A percentile compares a stretch with the other conserved stretches of the same genome.
These are phyloP conservation scores for Vitis cinerea DNA, from an alignment of 164 flowering plant species.

Conservation along the genomic window DNA sequence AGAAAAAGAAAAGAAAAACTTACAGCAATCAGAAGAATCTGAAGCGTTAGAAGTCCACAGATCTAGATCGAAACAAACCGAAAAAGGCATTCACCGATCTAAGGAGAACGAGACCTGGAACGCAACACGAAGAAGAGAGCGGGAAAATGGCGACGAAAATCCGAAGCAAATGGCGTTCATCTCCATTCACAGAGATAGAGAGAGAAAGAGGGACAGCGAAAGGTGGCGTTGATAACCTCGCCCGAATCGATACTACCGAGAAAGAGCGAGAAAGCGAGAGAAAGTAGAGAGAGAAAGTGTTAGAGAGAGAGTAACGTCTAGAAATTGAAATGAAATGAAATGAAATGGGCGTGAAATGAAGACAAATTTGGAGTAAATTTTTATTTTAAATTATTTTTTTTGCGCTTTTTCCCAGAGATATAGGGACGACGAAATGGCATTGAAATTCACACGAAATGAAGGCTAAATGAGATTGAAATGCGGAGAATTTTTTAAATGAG, in stretches of 20 bases:
- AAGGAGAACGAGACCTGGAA: neutral
- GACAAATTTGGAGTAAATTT: slow-evolving; percentile 5
- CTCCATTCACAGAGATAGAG: neutral
- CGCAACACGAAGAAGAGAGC: neutral
- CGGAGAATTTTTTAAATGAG: neutral
- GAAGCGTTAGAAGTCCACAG: too few relatives aligned
- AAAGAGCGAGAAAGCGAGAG: neutral
- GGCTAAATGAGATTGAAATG: slow-evolving; percentile 12
- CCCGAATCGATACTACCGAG: slow-evolving; percentile 8
- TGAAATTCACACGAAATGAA: slow-evolving; percentile 27
- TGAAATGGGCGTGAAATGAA: slow-evolving; percentile 4
- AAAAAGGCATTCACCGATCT: too few relatives aligned
- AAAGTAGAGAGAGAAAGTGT: slow-evolving; percentile 2
- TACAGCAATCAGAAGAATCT: too few relatives aligned
- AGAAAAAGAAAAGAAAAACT: too few relatives aligned
- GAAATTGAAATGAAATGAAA: slow-evolving; percentile 17
- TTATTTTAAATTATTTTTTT: neutral
- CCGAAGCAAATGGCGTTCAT: neutral
- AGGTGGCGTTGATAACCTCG: neutral
- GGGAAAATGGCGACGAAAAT: slow-evolving; percentile 9
- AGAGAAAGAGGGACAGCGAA: neutral
- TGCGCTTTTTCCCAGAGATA: too few relatives aligned
- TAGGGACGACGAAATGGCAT: slow-evolving; percentile 7
- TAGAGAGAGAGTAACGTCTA: slow-evolving; percentile 16
- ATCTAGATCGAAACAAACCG: too few relatives aligned